Evolutionary conservation across 768 basidiomycete species (phyloP).

Genomic region (Terana coerulea): DNA sequence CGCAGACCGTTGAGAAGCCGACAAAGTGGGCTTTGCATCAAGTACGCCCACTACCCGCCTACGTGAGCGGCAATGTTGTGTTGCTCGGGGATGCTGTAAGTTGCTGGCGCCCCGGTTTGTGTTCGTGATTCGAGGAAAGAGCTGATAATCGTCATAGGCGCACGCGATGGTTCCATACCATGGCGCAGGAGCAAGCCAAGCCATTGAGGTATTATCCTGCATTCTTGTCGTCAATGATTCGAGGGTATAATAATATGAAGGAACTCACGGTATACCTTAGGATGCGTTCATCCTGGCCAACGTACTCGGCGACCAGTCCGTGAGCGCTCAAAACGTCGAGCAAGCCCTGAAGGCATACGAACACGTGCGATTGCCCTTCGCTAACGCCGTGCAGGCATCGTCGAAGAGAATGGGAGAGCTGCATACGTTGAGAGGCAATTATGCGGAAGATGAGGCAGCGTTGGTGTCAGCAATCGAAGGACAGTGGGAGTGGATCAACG

Average conservation of each 20-base stretch:
- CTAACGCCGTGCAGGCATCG: conserved; percentile 22
- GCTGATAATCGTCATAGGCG: conserved; percentile 19
- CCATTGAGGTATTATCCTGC: conserved; percentile 26
- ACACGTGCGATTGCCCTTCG: conserved; percentile 23
- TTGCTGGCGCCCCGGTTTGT: background rate
- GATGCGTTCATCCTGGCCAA: conserved; percentile 29
- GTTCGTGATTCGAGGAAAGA: background rate
- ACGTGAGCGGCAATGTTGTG: conserved; percentile 20
- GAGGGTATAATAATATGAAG: no score
- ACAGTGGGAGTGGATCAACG: conserved; percentile 42
- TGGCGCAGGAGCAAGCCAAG: conserved; percentile 31
- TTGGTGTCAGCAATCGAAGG: conserved; percentile 39
- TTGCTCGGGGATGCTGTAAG: conserved; percentile 23
- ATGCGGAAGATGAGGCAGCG: conserved; percentile 33
- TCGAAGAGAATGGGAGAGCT: conserved; percentile 22
- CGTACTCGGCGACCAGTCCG: conserved; percentile 23
- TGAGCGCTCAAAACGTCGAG: conserved; percentile 17
- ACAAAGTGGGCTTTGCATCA: conserved; percentile 30
- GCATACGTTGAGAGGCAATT: conserved; percentile 31
- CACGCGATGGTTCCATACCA: conserved; percentile 32
- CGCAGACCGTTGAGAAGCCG: conserved; percentile 24
- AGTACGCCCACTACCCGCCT: conserved; percentile 25
- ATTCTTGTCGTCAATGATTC: background rate
- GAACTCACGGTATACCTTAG: conserved; percentile 15
- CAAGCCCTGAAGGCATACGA: conserved; percentile 27